Evolutionary conservation across 2,329 filamentous ascomycete species (phyloP).

Genomic region (Colletotrichum aenigma): DNA sequence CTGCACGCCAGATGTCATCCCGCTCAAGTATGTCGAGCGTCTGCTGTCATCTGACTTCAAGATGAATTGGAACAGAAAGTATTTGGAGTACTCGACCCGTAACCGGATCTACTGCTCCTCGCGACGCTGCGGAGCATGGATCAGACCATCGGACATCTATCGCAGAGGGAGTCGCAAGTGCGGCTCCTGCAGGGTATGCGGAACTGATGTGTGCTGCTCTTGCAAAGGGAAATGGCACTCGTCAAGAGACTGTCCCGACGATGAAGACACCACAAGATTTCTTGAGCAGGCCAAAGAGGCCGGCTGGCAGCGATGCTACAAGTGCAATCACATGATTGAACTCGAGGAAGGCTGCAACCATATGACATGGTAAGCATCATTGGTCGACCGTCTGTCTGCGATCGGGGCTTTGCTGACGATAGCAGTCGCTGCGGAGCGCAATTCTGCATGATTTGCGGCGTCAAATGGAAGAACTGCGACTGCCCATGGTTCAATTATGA

Average conservation of each 20-base stretch:
- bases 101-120: slow-evolving; percentile 81
- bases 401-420: slow-evolving; percentile 12
- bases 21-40: slow-evolving; percentile 75
- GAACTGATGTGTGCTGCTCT: slow-evolving; percentile 72
- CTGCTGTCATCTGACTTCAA: slow-evolving; percentile 79
- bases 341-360: slow-evolving; percentile 85
- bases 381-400: background rate
- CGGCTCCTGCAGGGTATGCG: slow-evolving; percentile 74
- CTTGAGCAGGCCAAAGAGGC: slow-evolving; percentile 68
- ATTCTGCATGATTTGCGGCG: slow-evolving; percentile 86
- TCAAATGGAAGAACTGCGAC: slow-evolving; percentile 82
- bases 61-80: slow-evolving; percentile 80
- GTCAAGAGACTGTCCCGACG: slow-evolving; percentile 71
- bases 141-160: slow-evolving; percentile 73
- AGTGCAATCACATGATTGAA: slow-evolving; percentile 76
- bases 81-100: slow-evolving; percentile 73
- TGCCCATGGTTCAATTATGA: slow-evolving; percentile 81
- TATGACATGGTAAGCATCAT: slow-evolving; percentile 76
- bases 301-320: slow-evolving; percentile 78
- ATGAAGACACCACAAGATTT: slow-evolving; percentile 68
- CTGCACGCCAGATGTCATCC: slow-evolving; percentile 75
- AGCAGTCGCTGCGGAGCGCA: slow-evolving; percentile 77
- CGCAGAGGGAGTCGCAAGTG: slow-evolving; percentile 63
- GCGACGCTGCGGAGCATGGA: slow-evolving; percentile 77
- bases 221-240: slow-evolving; percentile 80